Conservation (phyloP, 805 yeast species). For the Teunomyces lycoperdinae region DNA sequence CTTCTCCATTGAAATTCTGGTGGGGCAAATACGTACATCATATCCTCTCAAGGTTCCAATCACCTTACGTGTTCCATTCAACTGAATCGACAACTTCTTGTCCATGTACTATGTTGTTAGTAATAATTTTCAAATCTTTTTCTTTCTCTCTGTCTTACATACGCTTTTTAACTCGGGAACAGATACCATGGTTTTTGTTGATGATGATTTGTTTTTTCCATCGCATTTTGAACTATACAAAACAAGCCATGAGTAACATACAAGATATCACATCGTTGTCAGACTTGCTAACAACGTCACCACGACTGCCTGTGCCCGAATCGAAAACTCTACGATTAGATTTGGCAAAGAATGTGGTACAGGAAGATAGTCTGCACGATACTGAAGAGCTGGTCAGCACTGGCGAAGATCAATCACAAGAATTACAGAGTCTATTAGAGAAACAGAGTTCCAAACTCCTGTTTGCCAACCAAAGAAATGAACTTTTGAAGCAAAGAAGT, state of each 20-base stretch:
- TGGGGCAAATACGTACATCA: constrained; percentile 47
- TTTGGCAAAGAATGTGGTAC: constrained; percentile 5
- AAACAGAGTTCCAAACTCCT: constrained; percentile 14
- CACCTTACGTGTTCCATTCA: constrained; percentile 76
- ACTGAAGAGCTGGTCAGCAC: neutral
- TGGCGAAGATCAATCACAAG: neutral
- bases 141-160: constrained; percentile 17
- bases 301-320: constrained; percentile 9
- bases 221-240: neutral
- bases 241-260: constrained; percentile 17
- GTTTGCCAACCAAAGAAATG: constrained; percentile 14
- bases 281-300: constrained; percentile 25
- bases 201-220: constrained; percentile 1
- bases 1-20: neutral
- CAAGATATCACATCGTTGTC: constrained; percentile 24
- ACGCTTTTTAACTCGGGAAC: constrained; percentile 60
- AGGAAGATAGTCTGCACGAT: neutral
- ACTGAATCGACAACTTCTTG: constrained; percentile 66
- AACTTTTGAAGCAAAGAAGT: constrained; percentile 17
- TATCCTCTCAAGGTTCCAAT: constrained; percentile 84
- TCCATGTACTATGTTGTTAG: constrained; percentile 61
- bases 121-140: constrained; percentile 8
- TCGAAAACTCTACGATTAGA: constrained; percentile 9
- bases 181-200: constrained; percentile 45
- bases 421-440: neutral